Evolutionary conservation across 306 rosid genomes (phyloP), one percentile per base, ranked within the genome.

Genomic region (Prunus salicina): DNA sequence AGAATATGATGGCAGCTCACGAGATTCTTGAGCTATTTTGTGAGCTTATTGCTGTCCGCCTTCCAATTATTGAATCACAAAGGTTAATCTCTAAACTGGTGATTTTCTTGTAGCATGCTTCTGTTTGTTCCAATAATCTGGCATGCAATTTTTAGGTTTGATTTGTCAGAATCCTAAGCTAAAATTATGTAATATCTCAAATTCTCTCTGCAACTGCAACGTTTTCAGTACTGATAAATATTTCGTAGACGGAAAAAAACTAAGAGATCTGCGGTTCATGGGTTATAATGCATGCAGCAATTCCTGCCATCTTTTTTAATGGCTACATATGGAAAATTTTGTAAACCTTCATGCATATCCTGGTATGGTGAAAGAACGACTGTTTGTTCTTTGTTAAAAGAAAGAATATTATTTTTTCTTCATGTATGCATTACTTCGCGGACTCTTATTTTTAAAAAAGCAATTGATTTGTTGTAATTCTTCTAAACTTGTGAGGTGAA

Each of bases 1-100:
- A 95, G 91, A 95, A 92, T 67, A 95, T 92, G 96, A 92, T 95
- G 91, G 98, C 97, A 45, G 96, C 98, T 70, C 98, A 95, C 74
- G 98, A 95, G 88, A 86, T 95, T 80, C 73, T 95, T 66, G 98
- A 90, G 84, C 89, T 95, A 38, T 92, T 89, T 77, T 82, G 87
- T 41, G 97, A 95, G 86, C 98, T 95, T 65, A 87, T 95, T 71
- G 45, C 86, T 8, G 96, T 92, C 68, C 93, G 97, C 60, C 97
- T 95, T 82, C 98, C 97, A 15, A 90, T 95, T 77, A 84, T 95
- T 64, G 98, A 95, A 76, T 74, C 89, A 45, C 97, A 95, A 80
- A 95, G 96, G 97, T 95, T 73, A 16, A 15, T 47, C 71, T 18
- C 34, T 74, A 22, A 34, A 49, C 20, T 72, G 18, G 32, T 67